Evolutionary conservation across 2,329 filamentous ascomycete genomes (phyloP).

Genomic region (Cryphonectria nitschkei): DNA sequence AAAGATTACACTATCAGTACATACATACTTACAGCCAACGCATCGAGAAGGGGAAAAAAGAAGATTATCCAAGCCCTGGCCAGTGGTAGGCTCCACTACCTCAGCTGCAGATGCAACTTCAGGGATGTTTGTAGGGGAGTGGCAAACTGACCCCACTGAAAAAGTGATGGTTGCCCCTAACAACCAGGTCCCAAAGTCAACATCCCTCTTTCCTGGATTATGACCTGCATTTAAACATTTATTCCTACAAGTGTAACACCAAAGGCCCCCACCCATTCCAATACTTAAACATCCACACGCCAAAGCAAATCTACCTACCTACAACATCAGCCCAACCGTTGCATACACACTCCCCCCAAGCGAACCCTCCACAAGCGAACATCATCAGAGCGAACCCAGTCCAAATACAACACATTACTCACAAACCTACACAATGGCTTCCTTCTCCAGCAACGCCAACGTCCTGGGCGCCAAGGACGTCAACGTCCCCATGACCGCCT

Average conservation of each 20-base stretch:
- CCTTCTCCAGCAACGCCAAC: constrained; percentile 40
- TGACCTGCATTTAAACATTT: constrained; percentile 4
- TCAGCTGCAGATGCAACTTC: not conserved
- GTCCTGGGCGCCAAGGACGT: constrained; percentile 68
- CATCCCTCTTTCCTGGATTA: not conserved
- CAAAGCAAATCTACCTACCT: constrained; percentile 1
- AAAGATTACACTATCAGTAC: too few relatives aligned
- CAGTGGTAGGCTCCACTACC: not conserved
- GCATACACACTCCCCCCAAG: not conserved
- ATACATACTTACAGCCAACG: too few relatives aligned
- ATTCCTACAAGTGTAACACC: constrained; percentile 5
- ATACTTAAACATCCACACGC: constrained; percentile 2
- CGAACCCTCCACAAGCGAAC: not conserved
- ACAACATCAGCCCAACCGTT: not conserved
- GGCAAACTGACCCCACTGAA: constrained; percentile 7
- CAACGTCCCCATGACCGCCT: constrained; percentile 57
- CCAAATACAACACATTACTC: not conserved
- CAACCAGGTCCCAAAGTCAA: constrained; percentile 22
- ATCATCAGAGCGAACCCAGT: not conserved
- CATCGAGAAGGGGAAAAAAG: too few relatives aligned
- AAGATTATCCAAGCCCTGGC: not conserved
- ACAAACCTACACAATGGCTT: constrained; percentile 53
- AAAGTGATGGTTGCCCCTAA: constrained; percentile 26
- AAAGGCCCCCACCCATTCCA: constrained; percentile 3
- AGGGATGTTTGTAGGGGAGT: constrained; percentile 1